These are phyloP conservation scores for Neohortaea acidophila DNA, from an alignment of 495 filamentous ascomycete species.

Conservation along the genomic window DNA sequence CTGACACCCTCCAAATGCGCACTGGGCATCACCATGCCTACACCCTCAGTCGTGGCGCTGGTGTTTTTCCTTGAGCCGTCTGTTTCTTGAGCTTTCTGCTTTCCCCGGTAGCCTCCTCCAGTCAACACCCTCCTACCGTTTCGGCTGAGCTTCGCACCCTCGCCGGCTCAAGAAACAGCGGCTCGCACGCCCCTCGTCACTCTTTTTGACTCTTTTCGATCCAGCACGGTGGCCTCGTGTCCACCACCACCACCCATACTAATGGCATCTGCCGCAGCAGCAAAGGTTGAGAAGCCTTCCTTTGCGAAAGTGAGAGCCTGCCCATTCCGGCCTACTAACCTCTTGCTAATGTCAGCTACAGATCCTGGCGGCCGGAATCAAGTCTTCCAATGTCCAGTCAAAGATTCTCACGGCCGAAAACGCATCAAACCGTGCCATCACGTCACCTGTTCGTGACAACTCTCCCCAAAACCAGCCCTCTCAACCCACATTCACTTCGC, in stretches of 20 bases:
- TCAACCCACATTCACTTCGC: no score
- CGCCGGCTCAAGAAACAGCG: slow-evolving; percentile 19
- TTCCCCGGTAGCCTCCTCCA: slow-evolving; percentile 11
- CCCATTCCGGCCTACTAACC: not conserved
- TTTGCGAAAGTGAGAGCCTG: slow-evolving; percentile 37
- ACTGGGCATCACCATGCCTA: slow-evolving; percentile 31
- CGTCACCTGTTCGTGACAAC: slow-evolving; percentile 7
- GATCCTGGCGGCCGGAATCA: slow-evolving; percentile 14
- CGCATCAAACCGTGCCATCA: slow-evolving; percentile 1
- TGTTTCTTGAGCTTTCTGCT: slow-evolving; percentile 24
- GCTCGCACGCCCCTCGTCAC: slow-evolving; percentile 14
- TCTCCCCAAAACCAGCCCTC: no score
- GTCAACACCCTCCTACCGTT: slow-evolving; percentile 12
- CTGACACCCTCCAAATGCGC: no score
- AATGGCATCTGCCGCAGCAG: slow-evolving; percentile 3
- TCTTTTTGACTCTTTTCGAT: slow-evolving; percentile 3
- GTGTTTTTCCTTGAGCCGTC: slow-evolving; percentile 29
- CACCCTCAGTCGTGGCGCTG: slow-evolving; percentile 21
- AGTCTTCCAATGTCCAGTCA: slow-evolving; percentile 3
- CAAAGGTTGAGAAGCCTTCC: slow-evolving; percentile 24
- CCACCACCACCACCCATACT: slow-evolving; percentile 4
- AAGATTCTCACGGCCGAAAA: not conserved
- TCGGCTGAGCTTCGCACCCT: slow-evolving; percentile 8
- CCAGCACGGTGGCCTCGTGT: not conserved
- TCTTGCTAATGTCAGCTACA: slow-evolving; percentile 1